Base-by-base conservation (phyloP, 169 alveolate species). In the Plasmodium adleri region DNA sequence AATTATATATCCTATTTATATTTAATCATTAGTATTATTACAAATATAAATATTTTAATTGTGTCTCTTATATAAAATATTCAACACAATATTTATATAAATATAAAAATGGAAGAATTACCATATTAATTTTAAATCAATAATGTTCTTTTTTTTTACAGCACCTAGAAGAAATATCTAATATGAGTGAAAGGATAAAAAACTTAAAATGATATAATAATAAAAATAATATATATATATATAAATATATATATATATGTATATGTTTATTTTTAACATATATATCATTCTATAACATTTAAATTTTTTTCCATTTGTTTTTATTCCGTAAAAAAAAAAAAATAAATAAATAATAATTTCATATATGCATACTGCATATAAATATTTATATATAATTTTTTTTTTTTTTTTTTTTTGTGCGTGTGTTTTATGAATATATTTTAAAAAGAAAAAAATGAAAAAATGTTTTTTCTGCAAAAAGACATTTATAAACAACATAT, bases 151-250 rank as follows among this genome's bases (percentile, higher is more conserved):
- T 50, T 26, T 22, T 13, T 63, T 49, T 26, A 28, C 39, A 76
- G 89, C 89, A 76, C 64, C 66, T 76, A 68, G 76, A 76, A 52
- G 89, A 76, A 76, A 76, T 76, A 13, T 32, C 89, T 17, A 76
- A 76, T 59, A 76, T 76, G 89, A 76, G 89, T 68, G 89, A 76
- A 76, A 68, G 89, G 59, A 76, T 76, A 26, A 76, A 76, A 76
- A 76, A 76, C 52, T 76, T 76, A 50, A 76, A 76, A 64, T 76
- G 59, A 58, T 26, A 64, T 15, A 49, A 63, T 4, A 24, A 7
- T 54, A 39, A 24, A 4, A 47, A 63, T 52, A 10, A 17, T 7
- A 24, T 39, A 15, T 72, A 45, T 22, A 15, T 17, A 43, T 26
- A 20, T 70, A 47, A 22, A 32, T 32, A 72, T 17, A 15, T 72